Evolutionary conservation across 2,329 filamentous ascomycete genomes (phyloP).

Genomic region (Pseudogymnoascus sp.): DNA sequence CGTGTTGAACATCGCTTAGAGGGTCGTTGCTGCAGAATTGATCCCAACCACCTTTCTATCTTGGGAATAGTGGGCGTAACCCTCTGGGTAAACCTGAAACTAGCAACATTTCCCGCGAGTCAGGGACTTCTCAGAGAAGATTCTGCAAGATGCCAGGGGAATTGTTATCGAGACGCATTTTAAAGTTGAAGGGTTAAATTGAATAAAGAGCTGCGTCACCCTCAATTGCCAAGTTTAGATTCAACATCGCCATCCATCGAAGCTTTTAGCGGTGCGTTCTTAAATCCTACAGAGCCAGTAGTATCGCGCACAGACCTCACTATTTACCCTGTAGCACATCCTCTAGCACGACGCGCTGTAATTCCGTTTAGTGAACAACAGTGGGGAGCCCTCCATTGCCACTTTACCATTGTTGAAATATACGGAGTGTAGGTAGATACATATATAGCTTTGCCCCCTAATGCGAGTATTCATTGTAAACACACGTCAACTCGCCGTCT

Average conservation of each 20-base stretch:
- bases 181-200: neutral
- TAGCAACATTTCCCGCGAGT: neutral
- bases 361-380: neutral
- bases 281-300: neutral
- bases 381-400: neutral
- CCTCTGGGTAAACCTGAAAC: neutral
- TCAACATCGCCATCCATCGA: neutral
- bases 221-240: neutral
- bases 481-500: neutral
- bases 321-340: neutral
- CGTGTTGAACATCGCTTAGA: neutral
- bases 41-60: neutral
- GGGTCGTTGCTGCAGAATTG: neutral
- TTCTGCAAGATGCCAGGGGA: neutral
- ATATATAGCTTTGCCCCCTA: neutral
- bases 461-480: neutral
- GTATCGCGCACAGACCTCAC: neutral
- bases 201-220: neutral
- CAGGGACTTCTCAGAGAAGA: neutral
- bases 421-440: neutral
- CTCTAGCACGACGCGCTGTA: neutral
- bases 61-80: neutral
- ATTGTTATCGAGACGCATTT: neutral
- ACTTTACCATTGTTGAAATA: neutral
- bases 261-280: neutral